A percentile compares a stretch with the other conserved stretches of the same genome.
phyloP scores from a whole-genome alignment of 306 rosid species.

The Pachyrhizus erosus region DNA sequence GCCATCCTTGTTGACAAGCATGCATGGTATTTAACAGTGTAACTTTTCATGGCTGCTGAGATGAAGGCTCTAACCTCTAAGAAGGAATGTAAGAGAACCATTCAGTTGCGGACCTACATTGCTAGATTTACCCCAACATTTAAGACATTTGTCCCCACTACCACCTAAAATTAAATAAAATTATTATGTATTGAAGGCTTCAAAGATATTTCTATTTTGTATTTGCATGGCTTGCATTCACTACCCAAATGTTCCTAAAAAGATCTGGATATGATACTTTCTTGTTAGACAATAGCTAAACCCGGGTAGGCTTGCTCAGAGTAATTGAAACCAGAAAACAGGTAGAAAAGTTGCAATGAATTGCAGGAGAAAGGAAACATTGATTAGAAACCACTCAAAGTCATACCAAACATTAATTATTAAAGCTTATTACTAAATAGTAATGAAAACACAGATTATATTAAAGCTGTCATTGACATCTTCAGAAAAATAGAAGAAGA shows the following conservation, averaged over 20 bases:
- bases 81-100: not conserved
- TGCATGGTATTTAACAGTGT: not conserved
- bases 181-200: not conserved
- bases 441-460: conserved; percentile 25
- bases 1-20: not conserved
- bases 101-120: not conserved
- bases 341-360: conserved; percentile 15
- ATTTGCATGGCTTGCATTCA: not conserved
- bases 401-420: conserved; percentile 25
- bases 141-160: not conserved
- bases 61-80: not conserved
- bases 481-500: conserved; percentile 1
- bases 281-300: not conserved
- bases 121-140: not conserved
- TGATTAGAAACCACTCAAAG: conserved; percentile 18
- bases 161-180: not conserved
- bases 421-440: conserved; percentile 39
- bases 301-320: not conserved
- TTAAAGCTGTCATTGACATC: conserved; percentile 35
- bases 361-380: not conserved
- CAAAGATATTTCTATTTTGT: not conserved
- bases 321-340: conserved; percentile 11
- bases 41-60: not conserved
- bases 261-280: not conserved
- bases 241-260: not conserved